These are phyloP conservation scores for Cicer chorassanicum DNA, from an alignment of 306 rosid species.

Conservation along the genomic window DNA sequence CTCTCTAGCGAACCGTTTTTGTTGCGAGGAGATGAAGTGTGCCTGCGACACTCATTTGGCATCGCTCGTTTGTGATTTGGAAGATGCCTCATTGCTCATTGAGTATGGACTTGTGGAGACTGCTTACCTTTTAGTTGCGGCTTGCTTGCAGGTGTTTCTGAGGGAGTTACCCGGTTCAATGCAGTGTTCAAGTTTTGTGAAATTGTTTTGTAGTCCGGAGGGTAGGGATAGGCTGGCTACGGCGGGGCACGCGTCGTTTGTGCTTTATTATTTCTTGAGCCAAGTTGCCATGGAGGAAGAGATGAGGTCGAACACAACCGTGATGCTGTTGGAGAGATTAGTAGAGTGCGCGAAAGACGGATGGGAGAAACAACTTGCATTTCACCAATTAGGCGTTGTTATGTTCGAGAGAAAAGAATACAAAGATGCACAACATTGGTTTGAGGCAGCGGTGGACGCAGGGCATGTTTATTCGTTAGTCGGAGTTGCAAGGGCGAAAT, in stretches of 20 bases:
- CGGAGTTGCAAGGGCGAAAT: conserved; percentile 85
- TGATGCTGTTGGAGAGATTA: conserved; percentile 86
- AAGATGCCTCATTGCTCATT: conserved; percentile 62
- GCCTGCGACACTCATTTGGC: conserved; percentile 79
- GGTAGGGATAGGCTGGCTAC: conserved; percentile 67
- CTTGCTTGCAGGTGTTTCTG: conserved; percentile 84
- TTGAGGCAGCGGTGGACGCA: conserved; percentile 67
- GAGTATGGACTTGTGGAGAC: conserved; percentile 84
- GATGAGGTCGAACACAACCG: conserved; percentile 77
- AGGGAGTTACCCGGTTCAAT: conserved; percentile 78
- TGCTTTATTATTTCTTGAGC: conserved; percentile 74
- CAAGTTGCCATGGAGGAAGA: conserved; percentile 89
- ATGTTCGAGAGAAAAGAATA: conserved; percentile 84
- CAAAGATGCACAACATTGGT: conserved; percentile 79
- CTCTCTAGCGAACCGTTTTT: conserved; percentile 69
- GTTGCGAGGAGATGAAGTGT: conserved; percentile 84
- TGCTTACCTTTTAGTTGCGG: conserved; percentile 73
- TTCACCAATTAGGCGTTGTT: conserved; percentile 79
- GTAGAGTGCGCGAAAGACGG: conserved; percentile 68
- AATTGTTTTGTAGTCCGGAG: conserved; percentile 69
- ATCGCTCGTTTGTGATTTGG: conserved; percentile 64
- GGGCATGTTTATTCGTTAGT: conserved; percentile 80
- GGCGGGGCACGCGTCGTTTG: conserved; percentile 70
- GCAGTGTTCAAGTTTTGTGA: conserved; percentile 57
- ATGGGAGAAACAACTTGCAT: conserved; percentile 84